Conservation (phyloP, 1,284 basidiomycete species). For the Marasmius sp. region DNA sequence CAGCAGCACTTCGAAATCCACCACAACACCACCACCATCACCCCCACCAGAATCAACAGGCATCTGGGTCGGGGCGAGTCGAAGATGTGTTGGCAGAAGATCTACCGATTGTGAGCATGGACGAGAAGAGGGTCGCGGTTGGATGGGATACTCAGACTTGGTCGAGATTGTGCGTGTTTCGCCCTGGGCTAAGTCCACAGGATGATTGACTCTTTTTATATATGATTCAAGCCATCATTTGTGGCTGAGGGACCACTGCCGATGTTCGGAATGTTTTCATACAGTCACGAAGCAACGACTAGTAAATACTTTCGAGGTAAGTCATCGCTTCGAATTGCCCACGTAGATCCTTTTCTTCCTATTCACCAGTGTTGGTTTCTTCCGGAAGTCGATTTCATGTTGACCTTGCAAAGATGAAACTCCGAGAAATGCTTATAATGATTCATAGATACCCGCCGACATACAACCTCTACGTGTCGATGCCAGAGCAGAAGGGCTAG, state of each 20-base stretch:
- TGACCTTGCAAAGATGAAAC: neutral
- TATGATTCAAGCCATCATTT: constrained; percentile 41
- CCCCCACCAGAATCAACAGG: neutral
- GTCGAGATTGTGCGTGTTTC: constrained; percentile 64
- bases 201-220: neutral
- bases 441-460: neutral
- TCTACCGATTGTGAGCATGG: constrained; percentile 56
- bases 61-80: neutral
- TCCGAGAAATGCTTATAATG: neutral
- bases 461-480: constrained; percentile 2
- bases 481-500: neutral
- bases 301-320: constrained; percentile 80
- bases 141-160: constrained; percentile 67
- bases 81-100: constrained; percentile 26
- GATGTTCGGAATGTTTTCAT: constrained; percentile 88
- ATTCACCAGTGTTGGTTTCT: neutral
- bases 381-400: neutral
- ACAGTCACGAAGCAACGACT: constrained; percentile 88
- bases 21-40: neutral
- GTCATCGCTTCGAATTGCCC: constrained; percentile 12
- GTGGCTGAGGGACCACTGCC: constrained; percentile 73
- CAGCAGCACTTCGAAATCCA: neutral
- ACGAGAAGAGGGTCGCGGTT: constrained; percentile 60
- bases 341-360: too few species aligned
- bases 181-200: neutral